A percentile compares a stretch with the other conserved stretches of the same genome.
Evolutionary conservation across 1,284 basidiomycete species (phyloP).

Genomic region (Cystobasidium pallidum): DNA sequence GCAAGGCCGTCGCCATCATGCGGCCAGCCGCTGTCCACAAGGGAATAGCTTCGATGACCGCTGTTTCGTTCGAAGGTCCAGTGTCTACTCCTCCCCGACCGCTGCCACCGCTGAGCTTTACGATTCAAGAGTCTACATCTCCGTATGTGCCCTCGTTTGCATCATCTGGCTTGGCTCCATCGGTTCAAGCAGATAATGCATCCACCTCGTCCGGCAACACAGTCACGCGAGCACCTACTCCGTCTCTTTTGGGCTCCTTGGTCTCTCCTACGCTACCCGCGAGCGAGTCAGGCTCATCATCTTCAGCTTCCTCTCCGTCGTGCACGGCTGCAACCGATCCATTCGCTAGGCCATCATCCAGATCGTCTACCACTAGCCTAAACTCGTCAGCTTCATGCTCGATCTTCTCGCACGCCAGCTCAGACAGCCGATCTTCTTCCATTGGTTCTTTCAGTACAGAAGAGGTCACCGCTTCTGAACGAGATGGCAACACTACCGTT

Average conservation of each 20-base stretch:
- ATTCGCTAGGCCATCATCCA: conserved; percentile 46
- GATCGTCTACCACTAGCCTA: conserved; percentile 40
- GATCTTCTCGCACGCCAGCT: conserved; percentile 42
- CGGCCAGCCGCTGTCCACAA: conserved; percentile 47
- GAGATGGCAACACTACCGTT: conserved; percentile 1
- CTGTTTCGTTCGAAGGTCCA: not conserved
- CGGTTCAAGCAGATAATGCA: conserved; percentile 6
- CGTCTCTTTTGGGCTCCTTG: conserved; percentile 39
- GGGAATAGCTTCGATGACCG: conserved; percentile 44
- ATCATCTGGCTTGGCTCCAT: not conserved
- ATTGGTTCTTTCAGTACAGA: conserved; percentile 20
- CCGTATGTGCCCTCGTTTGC: conserved; percentile 43
- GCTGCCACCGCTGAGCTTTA: conserved; percentile 28
- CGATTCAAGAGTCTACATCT: conserved; percentile 46
- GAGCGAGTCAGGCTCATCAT: conserved; percentile 20
- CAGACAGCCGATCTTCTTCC: conserved; percentile 40
- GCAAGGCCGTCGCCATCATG: conserved; percentile 42
- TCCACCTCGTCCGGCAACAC: conserved; percentile 25
- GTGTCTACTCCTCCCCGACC: conserved; percentile 41
- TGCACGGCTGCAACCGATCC: conserved; percentile 42
- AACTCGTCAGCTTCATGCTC: conserved; percentile 33
- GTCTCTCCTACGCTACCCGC: conserved; percentile 11
- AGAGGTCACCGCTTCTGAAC: not conserved
- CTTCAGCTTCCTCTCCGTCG: conserved; percentile 45
- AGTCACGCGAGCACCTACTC: conserved; percentile 44